These are phyloP conservation scores for Cymodocea nodosa DNA, from an alignment of 116 monocot species.

Conservation along the genomic window DNA sequence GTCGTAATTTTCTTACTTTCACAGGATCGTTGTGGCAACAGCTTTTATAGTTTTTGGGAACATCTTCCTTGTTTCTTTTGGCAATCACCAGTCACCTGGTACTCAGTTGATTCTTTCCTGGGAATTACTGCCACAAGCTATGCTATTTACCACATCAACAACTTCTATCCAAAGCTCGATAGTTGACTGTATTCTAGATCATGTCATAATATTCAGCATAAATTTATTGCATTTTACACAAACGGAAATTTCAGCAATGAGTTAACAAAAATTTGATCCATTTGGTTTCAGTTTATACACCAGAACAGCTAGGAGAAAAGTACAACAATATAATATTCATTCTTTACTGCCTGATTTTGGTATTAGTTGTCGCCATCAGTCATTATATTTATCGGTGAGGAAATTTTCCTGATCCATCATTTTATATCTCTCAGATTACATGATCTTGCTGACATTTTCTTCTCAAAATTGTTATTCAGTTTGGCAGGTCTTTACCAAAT, in stretches of 20 bases:
- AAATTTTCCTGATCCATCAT: neutral
- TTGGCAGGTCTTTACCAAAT: neutral
- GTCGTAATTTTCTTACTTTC: constrained; percentile 16
- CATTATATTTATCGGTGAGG: constrained; percentile 81
- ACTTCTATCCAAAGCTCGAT: neutral
- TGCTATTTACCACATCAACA: neutral
- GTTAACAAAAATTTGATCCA: neutral
- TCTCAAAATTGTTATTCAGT: neutral
- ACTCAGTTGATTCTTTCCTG: constrained; percentile 9
- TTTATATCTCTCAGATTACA: too few relatives aligned
- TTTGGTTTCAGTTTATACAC: constrained; percentile 65
- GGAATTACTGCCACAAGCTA: neutral
- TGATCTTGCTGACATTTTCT: neutral
- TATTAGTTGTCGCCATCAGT: constrained; percentile 49
- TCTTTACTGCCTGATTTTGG: constrained; percentile 64
- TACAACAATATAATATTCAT: constrained; percentile 79
- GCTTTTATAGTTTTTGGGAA: constrained; percentile 91
- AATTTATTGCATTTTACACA: too few relatives aligned
- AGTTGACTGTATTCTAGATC: too few relatives aligned
- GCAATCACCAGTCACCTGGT: constrained; percentile 99
- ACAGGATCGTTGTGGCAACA: constrained; percentile 85
- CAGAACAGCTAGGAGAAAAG: constrained; percentile 72
- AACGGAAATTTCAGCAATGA: neutral
- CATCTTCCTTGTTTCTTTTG: constrained; percentile 89
- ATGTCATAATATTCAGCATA: too few relatives aligned